Percentiles rank a stretch among this genome's conserved stretches.
Conservation (phyloP, 148 eudicot genomes). For the Nyssa sinensis region DNA sequence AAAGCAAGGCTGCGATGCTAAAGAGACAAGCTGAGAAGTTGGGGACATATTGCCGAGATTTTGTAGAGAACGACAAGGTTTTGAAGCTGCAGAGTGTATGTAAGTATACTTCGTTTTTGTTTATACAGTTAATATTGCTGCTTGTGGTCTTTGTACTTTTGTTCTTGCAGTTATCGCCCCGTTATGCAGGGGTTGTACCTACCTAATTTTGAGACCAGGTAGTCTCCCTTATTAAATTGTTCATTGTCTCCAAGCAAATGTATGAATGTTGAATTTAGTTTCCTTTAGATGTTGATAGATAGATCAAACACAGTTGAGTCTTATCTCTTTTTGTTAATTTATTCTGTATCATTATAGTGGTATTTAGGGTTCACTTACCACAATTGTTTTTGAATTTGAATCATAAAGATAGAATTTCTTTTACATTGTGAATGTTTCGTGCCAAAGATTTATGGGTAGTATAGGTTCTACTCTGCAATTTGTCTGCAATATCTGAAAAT, state of each 20-base stretch:
- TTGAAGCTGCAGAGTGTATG: constrained; percentile 44
- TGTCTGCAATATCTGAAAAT: not conserved
- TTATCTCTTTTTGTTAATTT: not conserved
- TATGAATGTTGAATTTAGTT: constrained; percentile 5
- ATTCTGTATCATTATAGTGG: not conserved
- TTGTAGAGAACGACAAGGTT: constrained; percentile 34
- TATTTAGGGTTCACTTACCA: not conserved
- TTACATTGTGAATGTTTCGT: too few species aligned
- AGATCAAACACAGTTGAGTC: not conserved
- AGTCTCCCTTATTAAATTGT: not conserved
- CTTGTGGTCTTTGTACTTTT: constrained; percentile 38
- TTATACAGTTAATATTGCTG: constrained; percentile 55
- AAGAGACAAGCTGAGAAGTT: constrained; percentile 37
- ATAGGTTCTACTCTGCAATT: not conserved
- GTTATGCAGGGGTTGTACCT: constrained; percentile 57
- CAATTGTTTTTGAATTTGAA: not conserved
- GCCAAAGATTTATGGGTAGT: too few species aligned
- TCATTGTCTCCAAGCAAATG: constrained; percentile 4
- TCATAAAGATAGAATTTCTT: too few species aligned
- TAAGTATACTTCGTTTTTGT: constrained; percentile 34
- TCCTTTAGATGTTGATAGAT: not conserved
- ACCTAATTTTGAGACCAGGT: constrained; percentile 45
- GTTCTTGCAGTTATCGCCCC: constrained; percentile 37
- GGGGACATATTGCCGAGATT: constrained; percentile 19
- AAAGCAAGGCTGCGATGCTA: constrained; percentile 31